Conservation (phyloP, 441 rosid species). For the Theobroma grandiflorum region DNA sequence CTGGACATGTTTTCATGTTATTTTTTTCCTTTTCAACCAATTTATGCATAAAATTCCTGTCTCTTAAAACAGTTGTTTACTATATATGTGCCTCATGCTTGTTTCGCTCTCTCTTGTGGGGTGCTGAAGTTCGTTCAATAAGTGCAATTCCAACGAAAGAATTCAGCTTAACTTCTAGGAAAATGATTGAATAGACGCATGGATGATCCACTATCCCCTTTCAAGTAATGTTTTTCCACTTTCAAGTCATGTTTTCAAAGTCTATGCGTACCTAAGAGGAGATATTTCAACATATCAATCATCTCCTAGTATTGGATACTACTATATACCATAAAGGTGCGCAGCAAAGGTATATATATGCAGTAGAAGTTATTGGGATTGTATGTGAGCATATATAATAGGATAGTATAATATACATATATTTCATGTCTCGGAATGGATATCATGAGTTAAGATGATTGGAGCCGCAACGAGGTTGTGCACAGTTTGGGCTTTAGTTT, state of each 20-base stretch:
- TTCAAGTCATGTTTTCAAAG: conserved; percentile 10
- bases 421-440: neutral
- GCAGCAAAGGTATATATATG: neutral
- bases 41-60: neutral
- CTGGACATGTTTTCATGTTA: neutral
- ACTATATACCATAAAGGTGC: conserved; percentile 2
- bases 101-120: neutral
- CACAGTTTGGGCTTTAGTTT: no score
- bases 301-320: neutral
- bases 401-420: neutral
- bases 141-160: conserved; percentile 6
- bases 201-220: conserved; percentile 17
- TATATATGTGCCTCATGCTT: neutral
- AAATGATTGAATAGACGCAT: conserved; percentile 18
- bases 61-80: neutral
- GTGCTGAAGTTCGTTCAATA: neutral
- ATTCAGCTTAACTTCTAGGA: conserved; percentile 4
- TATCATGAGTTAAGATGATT: neutral
- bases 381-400: neutral
- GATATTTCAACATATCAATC: neutral
- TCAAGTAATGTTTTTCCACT: neutral
- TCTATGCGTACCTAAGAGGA: neutral
- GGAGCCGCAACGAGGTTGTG: neutral
- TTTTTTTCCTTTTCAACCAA: neutral
- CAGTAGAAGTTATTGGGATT: neutral